Conservation (phyloP, 805 yeast species). For the Wickerhamiella sorbophila region DNA sequence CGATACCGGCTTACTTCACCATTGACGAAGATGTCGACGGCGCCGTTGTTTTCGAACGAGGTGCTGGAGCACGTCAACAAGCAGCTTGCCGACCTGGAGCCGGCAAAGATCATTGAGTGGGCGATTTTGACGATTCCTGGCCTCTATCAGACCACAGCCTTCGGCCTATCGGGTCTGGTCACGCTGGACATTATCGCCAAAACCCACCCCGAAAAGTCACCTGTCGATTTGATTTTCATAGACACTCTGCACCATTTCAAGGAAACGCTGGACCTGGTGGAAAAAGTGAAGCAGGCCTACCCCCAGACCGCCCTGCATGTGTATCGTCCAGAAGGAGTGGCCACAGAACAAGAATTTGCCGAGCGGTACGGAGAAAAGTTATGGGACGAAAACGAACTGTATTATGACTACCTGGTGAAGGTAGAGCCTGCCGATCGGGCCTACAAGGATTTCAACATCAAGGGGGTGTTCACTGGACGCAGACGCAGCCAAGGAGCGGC, state of each 20-base stretch:
- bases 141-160: constrained; percentile 83
- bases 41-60: constrained; percentile 20
- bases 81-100: constrained; percentile 39
- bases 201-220: constrained; percentile 21
- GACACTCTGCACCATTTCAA: constrained; percentile 91
- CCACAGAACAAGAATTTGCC: constrained; percentile 48
- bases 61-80: constrained; percentile 56
- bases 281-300: constrained; percentile 42
- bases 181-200: constrained; percentile 70
- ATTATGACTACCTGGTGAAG: constrained; percentile 75
- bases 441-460: constrained; percentile 53
- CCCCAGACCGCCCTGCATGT: constrained; percentile 42
- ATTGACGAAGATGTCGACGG: background rate
- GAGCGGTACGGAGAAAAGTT: constrained; percentile 54
- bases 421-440: constrained; percentile 89
- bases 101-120: constrained; percentile 72
- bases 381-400: constrained; percentile 72
- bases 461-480: constrained; percentile 84
- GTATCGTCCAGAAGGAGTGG: constrained; percentile 48
- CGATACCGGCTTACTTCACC: background rate
- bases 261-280: constrained; percentile 72
- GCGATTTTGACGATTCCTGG: constrained; percentile 69
- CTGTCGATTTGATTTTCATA: constrained; percentile 65
- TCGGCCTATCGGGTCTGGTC: constrained; percentile 84
- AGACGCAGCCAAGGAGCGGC: constrained; percentile 83